Evolutionary conservation across 176 grass and related monocot genomes (phyloP).

Genomic region (Cenchrus purpureus): DNA sequence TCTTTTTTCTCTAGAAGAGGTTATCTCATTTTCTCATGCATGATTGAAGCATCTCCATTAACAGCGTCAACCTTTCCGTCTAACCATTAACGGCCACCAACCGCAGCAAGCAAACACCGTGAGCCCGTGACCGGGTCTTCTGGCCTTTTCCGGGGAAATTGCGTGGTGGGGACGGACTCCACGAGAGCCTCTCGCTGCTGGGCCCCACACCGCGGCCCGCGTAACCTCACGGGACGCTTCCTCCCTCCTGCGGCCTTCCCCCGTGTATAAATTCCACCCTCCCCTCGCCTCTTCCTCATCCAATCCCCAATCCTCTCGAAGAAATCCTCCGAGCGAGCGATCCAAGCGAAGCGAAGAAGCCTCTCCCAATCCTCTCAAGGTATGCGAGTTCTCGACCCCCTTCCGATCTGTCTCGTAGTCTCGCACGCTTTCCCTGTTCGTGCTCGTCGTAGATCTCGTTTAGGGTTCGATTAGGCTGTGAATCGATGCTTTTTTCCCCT

Average conservation of each 20-base stretch:
- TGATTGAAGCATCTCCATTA: too few relatives aligned
- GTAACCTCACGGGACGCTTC: conserved; percentile 22
- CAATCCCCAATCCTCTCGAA: neutral
- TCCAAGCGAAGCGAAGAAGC: conserved; percentile 4
- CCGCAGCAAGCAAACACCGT: neutral
- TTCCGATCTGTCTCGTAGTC: too few relatives aligned
- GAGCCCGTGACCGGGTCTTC: neutral
- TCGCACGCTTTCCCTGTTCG: neutral
- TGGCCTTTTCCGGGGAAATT: neutral
- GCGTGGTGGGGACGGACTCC: conserved; percentile 30
- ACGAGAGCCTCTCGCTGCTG: conserved; percentile 11
- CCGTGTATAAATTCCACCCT: conserved; percentile 23
- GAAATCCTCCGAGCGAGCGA: neutral
- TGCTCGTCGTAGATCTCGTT: neutral
- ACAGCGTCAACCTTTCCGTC: neutral
- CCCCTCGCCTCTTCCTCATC: neutral
- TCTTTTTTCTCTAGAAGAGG: too few relatives aligned
- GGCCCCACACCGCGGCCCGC: neutral
- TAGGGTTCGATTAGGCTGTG: neutral
- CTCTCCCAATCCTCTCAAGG: conserved; percentile 25
- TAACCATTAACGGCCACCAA: conserved; percentile 23
- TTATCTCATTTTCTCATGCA: too few relatives aligned
- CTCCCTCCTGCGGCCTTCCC: neutral
- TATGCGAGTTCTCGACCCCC: conserved; percentile 21
- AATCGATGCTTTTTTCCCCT: neutral